Evolutionary conservation across 2,329 filamentous ascomycete species (phyloP), one percentile per base, ranked within the genome.

Genomic region (Neoascochyta sp.): DNA sequence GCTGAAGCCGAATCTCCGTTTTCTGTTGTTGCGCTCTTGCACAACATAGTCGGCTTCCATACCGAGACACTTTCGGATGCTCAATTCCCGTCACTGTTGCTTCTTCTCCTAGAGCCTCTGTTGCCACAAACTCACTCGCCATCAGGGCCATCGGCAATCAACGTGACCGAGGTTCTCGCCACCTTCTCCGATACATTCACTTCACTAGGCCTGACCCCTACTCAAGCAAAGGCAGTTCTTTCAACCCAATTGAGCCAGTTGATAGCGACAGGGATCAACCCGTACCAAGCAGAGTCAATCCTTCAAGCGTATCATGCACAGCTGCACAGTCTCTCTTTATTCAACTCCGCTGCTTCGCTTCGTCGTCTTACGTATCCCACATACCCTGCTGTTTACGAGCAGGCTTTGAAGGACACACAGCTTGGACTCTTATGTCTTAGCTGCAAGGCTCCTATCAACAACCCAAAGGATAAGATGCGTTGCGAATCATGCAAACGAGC

Each of bases 251-350:
- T 70, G 12, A 57, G 53, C 9, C 61, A 65, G 23, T 38, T 69
- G 5, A 52, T 68, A 23, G 56, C 59, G 13, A 62, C 66, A 10
- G 69, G 69, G 4, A 56, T 73, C 24, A 65, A 69, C 25, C 67
- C 68, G 5, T 60, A 69, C 10, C 73, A 79, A 45, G 65, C 73
- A 27, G 75, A 79, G 49, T 62, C 66, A 24, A 72, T 79, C 22
- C 67, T 79, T 22, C 65, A 69, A 22, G 63, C 69, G 3, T 80
- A 80, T 52, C 74, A 81, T 53, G 68, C 71, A 27, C 73, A 75
- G 33, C 63, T 81, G 13, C 52, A 67, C 11, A 57, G 56, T 14
- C 58, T 69, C 9, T 65, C 49, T 29, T 67, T 68, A 27, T 75
- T 59, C 60, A 71, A 63, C 53, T 69, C 60, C 47, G 76, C 76